Conservation (phyloP, 1,139 yeast genomes). For the Sporopachydermia cereana region DNA sequence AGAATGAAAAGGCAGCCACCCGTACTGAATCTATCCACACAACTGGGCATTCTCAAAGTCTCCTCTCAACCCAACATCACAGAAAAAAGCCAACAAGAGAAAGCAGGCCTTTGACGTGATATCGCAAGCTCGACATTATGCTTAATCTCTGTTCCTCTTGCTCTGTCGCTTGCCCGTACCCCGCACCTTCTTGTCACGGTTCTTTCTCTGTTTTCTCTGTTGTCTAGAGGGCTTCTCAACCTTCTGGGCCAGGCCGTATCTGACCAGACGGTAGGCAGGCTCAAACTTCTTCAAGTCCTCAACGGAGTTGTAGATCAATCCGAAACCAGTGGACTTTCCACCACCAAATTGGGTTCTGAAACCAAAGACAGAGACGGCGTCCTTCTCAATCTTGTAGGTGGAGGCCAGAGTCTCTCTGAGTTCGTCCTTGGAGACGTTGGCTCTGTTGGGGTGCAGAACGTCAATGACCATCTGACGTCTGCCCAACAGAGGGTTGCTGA, state of each 20-base stretch:
- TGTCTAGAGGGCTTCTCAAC: constrained; percentile 98
- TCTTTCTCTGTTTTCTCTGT: constrained; percentile 99
- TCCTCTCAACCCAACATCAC: constrained; percentile 5
- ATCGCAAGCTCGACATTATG: background rate
- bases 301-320: constrained; percentile 95
- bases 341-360: constrained; percentile 99
- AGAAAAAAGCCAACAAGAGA: background rate
- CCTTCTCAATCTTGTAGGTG: constrained; percentile 97
- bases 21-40: background rate
- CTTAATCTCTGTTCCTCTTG: constrained; percentile 53
- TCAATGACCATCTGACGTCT: constrained; percentile 99
- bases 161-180: constrained; percentile 97
- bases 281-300: constrained; percentile 98
- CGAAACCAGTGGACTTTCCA: constrained; percentile 99
- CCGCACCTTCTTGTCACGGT: constrained; percentile 98
- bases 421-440: constrained; percentile 99
- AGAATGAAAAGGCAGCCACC: background rate
- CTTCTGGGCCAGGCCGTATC: constrained; percentile 96
- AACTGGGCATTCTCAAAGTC: background rate
- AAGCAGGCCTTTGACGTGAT: background rate
- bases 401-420: constrained; percentile 96
- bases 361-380: constrained; percentile 97
- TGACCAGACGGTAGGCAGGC: constrained; percentile 98
- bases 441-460: constrained; percentile 99
- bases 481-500: constrained; percentile 98